Evolutionary conservation across 495 filamentous ascomycete species (phyloP).

Genomic region (Articulospora tetracladia): DNA sequence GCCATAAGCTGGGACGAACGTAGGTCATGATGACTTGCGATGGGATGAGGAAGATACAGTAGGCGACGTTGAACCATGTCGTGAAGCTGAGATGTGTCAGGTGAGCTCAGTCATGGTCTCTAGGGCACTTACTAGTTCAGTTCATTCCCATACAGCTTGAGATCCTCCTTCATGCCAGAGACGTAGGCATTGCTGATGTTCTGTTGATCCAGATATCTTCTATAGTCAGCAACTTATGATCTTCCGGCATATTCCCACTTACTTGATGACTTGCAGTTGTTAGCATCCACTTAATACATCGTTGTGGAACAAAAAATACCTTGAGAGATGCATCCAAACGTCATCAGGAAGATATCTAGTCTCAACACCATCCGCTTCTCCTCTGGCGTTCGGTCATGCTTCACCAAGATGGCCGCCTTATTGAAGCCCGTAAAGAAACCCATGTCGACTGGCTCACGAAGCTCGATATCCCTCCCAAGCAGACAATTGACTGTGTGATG

Average conservation of each 20-base stretch:
- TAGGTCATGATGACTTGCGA: background rate
- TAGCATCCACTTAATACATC: background rate
- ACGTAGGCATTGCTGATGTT: conserved; percentile 57
- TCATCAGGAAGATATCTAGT: conserved; percentile 37
- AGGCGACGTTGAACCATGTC: conserved; percentile 2
- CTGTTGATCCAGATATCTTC: conserved; percentile 38
- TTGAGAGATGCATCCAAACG: conserved; percentile 39
- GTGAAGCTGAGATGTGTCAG: conserved; percentile 1
- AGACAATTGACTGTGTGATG: background rate
- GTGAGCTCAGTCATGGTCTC: background rate
- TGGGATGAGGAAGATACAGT: conserved; percentile 5
- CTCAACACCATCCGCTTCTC: conserved; percentile 36
- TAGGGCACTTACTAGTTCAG: conserved; percentile 30
- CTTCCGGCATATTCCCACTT: background rate
- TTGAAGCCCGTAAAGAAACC: background rate
- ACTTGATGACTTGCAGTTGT: background rate
- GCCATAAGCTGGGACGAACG: conserved; percentile 45
- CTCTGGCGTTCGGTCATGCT: conserved; percentile 26
- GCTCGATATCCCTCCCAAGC: background rate
- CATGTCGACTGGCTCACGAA: background rate
- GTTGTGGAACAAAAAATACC: conserved; percentile 18
- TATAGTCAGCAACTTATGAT: background rate
- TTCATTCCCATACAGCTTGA: conserved; percentile 51
- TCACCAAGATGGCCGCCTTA: conserved; percentile 9
- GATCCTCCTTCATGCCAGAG: conserved; percentile 58